Evolutionary conservation across 1,284 basidiomycete genomes (phyloP).

Genomic region (Rhizopogon parksii): DNA sequence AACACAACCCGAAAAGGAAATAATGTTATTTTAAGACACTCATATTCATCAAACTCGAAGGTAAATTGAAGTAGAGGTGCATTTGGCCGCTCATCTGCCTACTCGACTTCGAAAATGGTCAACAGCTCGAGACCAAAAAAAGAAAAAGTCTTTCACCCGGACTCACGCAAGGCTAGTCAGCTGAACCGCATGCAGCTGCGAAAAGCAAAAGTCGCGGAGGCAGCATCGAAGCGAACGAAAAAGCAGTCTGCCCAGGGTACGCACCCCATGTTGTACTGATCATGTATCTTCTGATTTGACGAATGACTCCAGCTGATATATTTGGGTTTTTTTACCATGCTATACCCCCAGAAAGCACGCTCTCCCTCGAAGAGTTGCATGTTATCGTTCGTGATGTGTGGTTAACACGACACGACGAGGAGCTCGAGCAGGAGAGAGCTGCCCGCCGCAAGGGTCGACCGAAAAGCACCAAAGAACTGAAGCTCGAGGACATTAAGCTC

Average conservation of each 20-base stretch:
- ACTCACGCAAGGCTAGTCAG: slow-evolving; percentile 78
- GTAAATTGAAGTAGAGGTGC: no score
- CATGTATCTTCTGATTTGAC: not conserved
- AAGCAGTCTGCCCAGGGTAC: slow-evolving; percentile 52
- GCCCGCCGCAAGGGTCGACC: slow-evolving; percentile 71
- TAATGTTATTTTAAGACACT: no score
- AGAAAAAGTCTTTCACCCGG: slow-evolving; percentile 74
- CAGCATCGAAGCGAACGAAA: slow-evolving; percentile 47
- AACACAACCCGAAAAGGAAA: no score
- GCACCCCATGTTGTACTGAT: slow-evolving; percentile 8
- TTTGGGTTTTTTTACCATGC: slow-evolving; percentile 78
- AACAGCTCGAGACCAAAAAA: slow-evolving; percentile 41
- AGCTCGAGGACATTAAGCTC: slow-evolving; percentile 67
- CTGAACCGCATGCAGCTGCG: slow-evolving; percentile 66
- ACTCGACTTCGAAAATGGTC: slow-evolving; percentile 7
- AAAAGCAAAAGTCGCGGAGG: slow-evolving; percentile 61
- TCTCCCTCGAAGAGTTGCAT: slow-evolving; percentile 68
- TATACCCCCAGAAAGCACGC: slow-evolving; percentile 54
- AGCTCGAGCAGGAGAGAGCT: slow-evolving; percentile 57
- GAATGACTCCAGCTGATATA: slow-evolving; percentile 48
- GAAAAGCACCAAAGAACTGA: slow-evolving; percentile 63
- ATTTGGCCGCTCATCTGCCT: no score
- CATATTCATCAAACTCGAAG: no score
- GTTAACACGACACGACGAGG: slow-evolving; percentile 66
- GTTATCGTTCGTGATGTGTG: slow-evolving; percentile 63